Evolutionary conservation across 2,329 filamentous ascomycete genomes (phyloP).

Genomic region (Cryphonectria japonica): DNA sequence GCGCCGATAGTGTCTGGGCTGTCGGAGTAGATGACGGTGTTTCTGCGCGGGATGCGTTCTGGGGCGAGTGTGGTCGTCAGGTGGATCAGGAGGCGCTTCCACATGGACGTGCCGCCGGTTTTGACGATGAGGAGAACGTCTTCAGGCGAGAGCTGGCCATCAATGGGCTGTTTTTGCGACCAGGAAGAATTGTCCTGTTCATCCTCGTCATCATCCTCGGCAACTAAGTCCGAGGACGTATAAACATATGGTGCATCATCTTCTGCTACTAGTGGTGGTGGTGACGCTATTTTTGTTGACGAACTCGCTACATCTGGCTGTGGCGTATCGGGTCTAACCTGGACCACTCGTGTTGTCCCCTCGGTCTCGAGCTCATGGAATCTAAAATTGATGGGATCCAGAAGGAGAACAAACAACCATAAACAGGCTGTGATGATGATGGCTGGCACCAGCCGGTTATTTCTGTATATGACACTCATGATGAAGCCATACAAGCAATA

Average conservation of each 20-base stretch:
- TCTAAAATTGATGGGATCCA: conserved; percentile 24
- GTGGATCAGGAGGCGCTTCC: conserved; percentile 36
- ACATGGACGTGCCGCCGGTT: conserved; percentile 35
- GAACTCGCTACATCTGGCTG: not conserved
- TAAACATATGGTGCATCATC: not conserved
- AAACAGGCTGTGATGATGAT: conserved; percentile 34
- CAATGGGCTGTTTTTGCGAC: not conserved
- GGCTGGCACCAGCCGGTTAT: conserved; percentile 35
- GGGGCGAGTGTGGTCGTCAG: conserved; percentile 34
- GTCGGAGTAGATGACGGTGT: conserved; percentile 36
- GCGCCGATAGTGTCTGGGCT: conserved; percentile 34
- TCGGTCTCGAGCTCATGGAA: not conserved
- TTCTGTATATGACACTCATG: conserved; percentile 30
- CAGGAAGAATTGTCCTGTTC: not conserved
- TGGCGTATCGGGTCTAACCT: not conserved
- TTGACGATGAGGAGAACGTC: conserved; percentile 33
- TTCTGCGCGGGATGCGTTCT: conserved; percentile 33
- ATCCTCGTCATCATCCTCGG: not conserved
- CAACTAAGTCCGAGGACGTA: not conserved
- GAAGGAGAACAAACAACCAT: conserved; percentile 34
- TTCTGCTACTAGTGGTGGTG: not conserved
- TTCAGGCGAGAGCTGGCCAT: conserved; percentile 6
- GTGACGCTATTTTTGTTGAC: not conserved
- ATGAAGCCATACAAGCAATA: conserved; percentile 3
- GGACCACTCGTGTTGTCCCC: not conserved